A percentile compares a stretch with the other conserved stretches of the same genome.
phyloP scores from a whole-genome alignment of 495 filamentous ascomycete species.

The Podospora tetraspora region DNA sequence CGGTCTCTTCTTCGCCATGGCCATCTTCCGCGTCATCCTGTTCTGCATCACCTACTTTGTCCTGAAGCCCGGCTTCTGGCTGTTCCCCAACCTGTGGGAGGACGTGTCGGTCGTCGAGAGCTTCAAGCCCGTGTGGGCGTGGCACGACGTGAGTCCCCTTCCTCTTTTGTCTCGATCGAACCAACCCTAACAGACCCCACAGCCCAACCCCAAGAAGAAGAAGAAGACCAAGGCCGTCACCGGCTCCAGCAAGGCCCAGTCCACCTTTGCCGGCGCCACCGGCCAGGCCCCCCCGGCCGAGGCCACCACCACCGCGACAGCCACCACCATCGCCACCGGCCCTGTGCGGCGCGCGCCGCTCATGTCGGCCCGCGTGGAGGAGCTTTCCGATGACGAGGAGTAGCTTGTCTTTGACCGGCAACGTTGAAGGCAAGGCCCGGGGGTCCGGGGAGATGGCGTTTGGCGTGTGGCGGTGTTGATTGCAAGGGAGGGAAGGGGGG shows the following conservation, averaged over 20 bases:
- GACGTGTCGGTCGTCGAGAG: slow-evolving; percentile 98
- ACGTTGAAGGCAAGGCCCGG: not conserved
- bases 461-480: not conserved
- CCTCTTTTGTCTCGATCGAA: not conserved
- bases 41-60: slow-evolving; percentile 88
- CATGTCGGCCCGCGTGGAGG: slow-evolving; percentile 59
- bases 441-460: not conserved
- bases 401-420: not conserved
- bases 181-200: slow-evolving; percentile 4
- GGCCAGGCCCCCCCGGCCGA: slow-evolving; percentile 52
- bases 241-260: slow-evolving; percentile 37
- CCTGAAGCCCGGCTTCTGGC: slow-evolving; percentile 83
- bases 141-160: slow-evolving; percentile 76
- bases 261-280: slow-evolving; percentile 41
- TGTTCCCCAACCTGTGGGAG: slow-evolving; percentile 97
- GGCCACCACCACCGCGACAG: slow-evolving; percentile 55
- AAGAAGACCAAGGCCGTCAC: slow-evolving; percentile 52
- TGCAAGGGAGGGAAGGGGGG: too few species aligned
- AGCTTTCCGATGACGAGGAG: slow-evolving; percentile 56
- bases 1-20: slow-evolving; percentile 95
- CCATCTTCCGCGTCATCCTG: slow-evolving; percentile 91
- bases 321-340: slow-evolving; percentile 44
- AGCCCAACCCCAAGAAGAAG: slow-evolving; percentile 49
- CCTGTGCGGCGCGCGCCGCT: slow-evolving; percentile 39
- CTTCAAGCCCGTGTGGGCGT: slow-evolving; percentile 95